Conservation (phyloP, 176 grass and related monocot species). For the Dactylis glomerata region DNA sequence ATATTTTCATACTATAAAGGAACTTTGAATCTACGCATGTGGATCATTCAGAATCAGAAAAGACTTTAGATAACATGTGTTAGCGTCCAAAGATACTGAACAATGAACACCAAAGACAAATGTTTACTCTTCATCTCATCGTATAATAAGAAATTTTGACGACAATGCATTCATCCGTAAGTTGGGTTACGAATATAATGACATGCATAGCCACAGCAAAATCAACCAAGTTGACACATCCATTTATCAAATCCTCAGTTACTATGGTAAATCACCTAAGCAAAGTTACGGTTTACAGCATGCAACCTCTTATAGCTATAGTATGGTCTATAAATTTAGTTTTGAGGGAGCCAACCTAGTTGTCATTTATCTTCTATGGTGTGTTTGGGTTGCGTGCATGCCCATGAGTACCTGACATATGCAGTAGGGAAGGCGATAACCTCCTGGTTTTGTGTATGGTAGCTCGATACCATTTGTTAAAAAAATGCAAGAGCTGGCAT, state of each 20-base stretch:
- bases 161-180: neutral
- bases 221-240: neutral
- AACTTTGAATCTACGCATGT: neutral
- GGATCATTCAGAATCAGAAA: neutral
- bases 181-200: neutral
- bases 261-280: neutral
- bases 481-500: neutral
- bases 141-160: neutral
- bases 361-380: neutral
- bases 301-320: neutral
- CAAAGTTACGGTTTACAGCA: neutral
- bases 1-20: neutral
- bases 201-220: neutral
- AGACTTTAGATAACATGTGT: neutral
- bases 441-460: neutral
- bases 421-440: neutral
- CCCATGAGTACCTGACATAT: neutral
- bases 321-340: neutral
- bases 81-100: neutral
- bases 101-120: neutral
- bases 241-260: neutral
- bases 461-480: neutral
- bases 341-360: neutral
- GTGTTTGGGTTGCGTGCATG: neutral
- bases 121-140: neutral